phyloP scores from a whole-genome alignment of 2,329 filamentous ascomycete species.

The Epichloe aotearoae region DNA sequence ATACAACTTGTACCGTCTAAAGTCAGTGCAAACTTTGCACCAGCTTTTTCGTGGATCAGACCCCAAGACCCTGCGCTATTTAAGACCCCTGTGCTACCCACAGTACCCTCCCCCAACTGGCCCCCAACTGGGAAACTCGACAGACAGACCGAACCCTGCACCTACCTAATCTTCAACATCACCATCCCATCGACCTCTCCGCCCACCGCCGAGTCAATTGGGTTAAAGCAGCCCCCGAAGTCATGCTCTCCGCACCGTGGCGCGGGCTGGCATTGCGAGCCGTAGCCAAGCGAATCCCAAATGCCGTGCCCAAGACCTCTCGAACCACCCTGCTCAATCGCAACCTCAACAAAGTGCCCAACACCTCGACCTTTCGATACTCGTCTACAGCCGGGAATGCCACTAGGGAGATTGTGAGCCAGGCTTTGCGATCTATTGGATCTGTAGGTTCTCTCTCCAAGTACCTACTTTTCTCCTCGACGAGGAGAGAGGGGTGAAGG shows the following conservation, averaged over 20 bases:
- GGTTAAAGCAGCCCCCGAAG: slow-evolving; percentile 9
- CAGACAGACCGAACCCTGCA: not conserved
- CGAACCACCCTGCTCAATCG: slow-evolving; percentile 8
- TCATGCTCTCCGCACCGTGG: slow-evolving; percentile 31
- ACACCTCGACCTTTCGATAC: not conserved
- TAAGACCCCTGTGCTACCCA: too few relatives aligned
- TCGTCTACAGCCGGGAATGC: not conserved
- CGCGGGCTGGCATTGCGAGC: slow-evolving; percentile 27
- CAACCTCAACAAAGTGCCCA: not conserved
- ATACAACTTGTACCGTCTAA: too few relatives aligned
- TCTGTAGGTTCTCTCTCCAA: not conserved
- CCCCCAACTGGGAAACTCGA: too few relatives aligned
- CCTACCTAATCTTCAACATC: not conserved
- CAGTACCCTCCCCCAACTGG: too few relatives aligned
- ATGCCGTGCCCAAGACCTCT: slow-evolving; percentile 11
- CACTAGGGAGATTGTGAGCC: not conserved
- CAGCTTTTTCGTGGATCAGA: too few relatives aligned
- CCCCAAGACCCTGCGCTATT: too few relatives aligned
- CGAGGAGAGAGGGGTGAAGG: not conserved
- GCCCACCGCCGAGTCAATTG: slow-evolving; percentile 12
- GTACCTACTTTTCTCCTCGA: not conserved
- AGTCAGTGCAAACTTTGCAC: too few relatives aligned
- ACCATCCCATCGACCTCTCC: not conserved
- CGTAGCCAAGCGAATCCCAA: slow-evolving; percentile 7
- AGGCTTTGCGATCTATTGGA: not conserved